phyloP scores from a whole-genome alignment of 257 asterid genomes.

The Salvia hispanica region DNA sequence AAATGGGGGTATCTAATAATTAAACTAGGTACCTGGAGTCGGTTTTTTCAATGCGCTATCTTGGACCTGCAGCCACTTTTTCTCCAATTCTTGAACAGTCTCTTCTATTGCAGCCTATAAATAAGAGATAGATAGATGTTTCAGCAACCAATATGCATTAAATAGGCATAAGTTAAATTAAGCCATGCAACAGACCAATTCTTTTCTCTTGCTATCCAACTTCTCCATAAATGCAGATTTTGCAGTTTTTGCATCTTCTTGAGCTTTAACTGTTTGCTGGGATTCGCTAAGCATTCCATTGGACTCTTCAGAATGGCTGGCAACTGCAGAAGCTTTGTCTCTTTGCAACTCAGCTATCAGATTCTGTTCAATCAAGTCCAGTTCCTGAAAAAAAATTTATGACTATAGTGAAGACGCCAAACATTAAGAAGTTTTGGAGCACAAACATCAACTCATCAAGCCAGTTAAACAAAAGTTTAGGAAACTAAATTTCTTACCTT shows the following conservation, averaged over 20 bases:
- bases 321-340: slow-evolving; percentile 34
- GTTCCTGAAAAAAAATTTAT: slow-evolving; percentile 48
- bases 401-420: neutral
- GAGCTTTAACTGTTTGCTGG: slow-evolving; percentile 38
- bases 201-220: slow-evolving; percentile 72
- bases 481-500: slow-evolving; percentile 58
- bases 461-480: slow-evolving; percentile 5
- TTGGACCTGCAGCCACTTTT: slow-evolving; percentile 69
- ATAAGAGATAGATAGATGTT: slow-evolving; percentile 23
- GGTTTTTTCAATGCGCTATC: slow-evolving; percentile 77
- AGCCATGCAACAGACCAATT: slow-evolving; percentile 56
- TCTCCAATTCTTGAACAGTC: slow-evolving; percentile 62
- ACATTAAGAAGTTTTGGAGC: slow-evolving; percentile 14
- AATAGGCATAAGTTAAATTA: slow-evolving; percentile 4
- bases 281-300: slow-evolving; percentile 40
- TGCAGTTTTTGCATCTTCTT: slow-evolving; percentile 52
- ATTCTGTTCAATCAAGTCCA: slow-evolving; percentile 60
- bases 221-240: slow-evolving; percentile 50
- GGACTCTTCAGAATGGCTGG: slow-evolving; percentile 44
- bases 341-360: slow-evolving; percentile 59
- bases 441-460: slow-evolving; percentile 5
- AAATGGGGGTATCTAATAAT: slow-evolving; percentile 1
- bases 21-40: slow-evolving; percentile 65
- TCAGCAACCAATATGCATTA: slow-evolving; percentile 24
- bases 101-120: slow-evolving; percentile 67